These are phyloP conservation scores for Psilocybe cubensis DNA, from an alignment of 768 basidiomycete genomes.

Conservation along the genomic window DNA sequence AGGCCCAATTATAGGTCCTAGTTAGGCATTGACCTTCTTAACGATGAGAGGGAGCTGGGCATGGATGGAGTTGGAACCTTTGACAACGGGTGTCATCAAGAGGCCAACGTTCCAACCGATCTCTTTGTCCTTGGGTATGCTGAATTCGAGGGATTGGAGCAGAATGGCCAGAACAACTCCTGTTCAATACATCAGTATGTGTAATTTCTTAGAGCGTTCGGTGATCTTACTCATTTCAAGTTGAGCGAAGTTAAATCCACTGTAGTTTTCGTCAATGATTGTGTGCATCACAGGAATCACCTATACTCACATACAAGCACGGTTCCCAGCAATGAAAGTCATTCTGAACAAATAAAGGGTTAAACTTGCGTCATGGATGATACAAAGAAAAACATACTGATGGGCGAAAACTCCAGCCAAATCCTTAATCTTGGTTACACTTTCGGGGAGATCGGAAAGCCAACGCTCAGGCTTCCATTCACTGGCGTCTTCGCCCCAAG, in stretches of 20 bases:
- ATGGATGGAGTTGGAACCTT: neutral
- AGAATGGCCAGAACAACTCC: neutral
- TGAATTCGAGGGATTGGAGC: neutral
- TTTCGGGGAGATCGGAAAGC: neutral
- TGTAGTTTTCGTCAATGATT: neutral
- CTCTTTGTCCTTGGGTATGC: neutral
- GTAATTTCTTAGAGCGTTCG: neutral
- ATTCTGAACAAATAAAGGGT: neutral
- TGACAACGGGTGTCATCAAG: neutral
- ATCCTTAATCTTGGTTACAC: neutral
- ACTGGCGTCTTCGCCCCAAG: neutral
- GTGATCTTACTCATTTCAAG: neutral
- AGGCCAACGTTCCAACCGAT: neutral
- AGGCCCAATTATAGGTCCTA: neutral
- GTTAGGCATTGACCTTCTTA: neutral
- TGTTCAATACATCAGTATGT: neutral
- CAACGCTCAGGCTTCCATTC: constrained; percentile 6
- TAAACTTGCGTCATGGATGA: neutral
- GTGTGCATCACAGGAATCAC: neutral
- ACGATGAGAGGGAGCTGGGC: neutral
- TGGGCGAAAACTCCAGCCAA: neutral
- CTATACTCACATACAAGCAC: neutral
- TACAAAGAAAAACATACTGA: neutral
- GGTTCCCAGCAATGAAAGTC: neutral
- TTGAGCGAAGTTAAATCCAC: neutral